phyloP scores from a whole-genome alignment of 1,284 basidiomycete genomes.

The Cryptococcus deneoformans region DNA sequence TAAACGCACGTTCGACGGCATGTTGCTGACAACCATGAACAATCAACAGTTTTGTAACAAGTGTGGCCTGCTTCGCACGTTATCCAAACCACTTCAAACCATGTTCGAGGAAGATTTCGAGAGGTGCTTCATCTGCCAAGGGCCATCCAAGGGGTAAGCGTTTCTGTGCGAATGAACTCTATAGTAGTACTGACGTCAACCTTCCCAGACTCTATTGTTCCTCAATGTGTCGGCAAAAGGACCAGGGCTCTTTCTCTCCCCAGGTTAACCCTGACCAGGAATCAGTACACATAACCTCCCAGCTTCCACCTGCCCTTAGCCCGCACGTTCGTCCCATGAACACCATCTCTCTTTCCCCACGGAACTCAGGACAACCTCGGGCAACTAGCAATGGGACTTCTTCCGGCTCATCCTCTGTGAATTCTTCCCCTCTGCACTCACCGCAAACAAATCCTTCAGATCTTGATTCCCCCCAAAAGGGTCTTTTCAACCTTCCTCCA shows the following conservation, averaged over 20 bases:
- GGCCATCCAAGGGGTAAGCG: conserved; percentile 38
- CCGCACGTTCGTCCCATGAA: conserved; percentile 33
- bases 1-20: neutral
- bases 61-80: conserved; percentile 16
- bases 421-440: conserved; percentile 43
- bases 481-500: conserved; percentile 41
- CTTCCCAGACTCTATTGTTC: conserved; percentile 44
- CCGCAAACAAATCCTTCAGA: conserved; percentile 38
- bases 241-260: conserved; percentile 35
- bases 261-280: conserved; percentile 17
- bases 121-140: conserved; percentile 45
- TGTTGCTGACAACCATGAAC: conserved; percentile 1
- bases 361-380: conserved; percentile 17
- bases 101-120: conserved; percentile 49
- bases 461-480: conserved; percentile 39
- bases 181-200: neutral
- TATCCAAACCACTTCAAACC: conserved; percentile 17
- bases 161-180: neutral
- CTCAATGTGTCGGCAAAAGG: conserved; percentile 37
- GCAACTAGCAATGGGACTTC: conserved; percentile 18
- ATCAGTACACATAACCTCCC: conserved; percentile 34
- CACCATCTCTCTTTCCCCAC: conserved; percentile 33
- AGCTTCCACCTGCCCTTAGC: conserved; percentile 34
- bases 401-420: conserved; percentile 33
- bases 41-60: conserved; percentile 11